These are phyloP conservation scores for Pisolithus orientalis DNA, from an alignment of 768 basidiomycete species.

Conservation along the genomic window DNA sequence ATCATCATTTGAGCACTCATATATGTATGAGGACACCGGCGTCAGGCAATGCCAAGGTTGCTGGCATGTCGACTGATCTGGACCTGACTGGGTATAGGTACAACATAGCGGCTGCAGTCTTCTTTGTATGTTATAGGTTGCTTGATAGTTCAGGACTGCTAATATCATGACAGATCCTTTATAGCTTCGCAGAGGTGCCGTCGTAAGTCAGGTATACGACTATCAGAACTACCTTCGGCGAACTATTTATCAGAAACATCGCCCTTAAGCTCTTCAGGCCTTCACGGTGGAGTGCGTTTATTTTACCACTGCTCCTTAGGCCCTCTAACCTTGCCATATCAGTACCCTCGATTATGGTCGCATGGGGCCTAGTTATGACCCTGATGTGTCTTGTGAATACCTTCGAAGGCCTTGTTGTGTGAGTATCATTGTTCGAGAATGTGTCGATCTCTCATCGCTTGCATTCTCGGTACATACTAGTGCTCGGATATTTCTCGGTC, in stretches of 20 bases:
- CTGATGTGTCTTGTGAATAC: constrained; percentile 34
- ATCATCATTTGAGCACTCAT: neutral
- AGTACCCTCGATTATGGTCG: constrained; percentile 36
- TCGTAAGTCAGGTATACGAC: constrained; percentile 21
- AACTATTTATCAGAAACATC: constrained; percentile 27
- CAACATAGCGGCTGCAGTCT: constrained; percentile 34
- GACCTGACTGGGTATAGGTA: constrained; percentile 29
- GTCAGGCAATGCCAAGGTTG: constrained; percentile 38
- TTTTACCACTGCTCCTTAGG: neutral
- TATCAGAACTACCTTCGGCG: neutral
- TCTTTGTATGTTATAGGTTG: constrained; percentile 22
- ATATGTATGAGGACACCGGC: neutral
- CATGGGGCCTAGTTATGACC: constrained; percentile 35
- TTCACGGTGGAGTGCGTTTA: constrained; percentile 31
- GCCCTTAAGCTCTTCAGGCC: constrained; percentile 29
- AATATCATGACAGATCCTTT: constrained; percentile 23
- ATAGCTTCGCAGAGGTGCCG: constrained; percentile 32
- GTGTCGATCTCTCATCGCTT: neutral
- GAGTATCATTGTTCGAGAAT: constrained; percentile 7
- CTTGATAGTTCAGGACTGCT: neutral
- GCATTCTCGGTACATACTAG: constrained; percentile 12
- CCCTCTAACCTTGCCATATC: constrained; percentile 9
- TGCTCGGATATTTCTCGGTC: constrained; percentile 38
- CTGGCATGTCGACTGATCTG: constrained; percentile 37
- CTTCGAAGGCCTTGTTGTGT: constrained; percentile 26